Conservation (phyloP, 2,329 filamentous ascomycete genomes). For the Pyricularia sp. region DNA sequence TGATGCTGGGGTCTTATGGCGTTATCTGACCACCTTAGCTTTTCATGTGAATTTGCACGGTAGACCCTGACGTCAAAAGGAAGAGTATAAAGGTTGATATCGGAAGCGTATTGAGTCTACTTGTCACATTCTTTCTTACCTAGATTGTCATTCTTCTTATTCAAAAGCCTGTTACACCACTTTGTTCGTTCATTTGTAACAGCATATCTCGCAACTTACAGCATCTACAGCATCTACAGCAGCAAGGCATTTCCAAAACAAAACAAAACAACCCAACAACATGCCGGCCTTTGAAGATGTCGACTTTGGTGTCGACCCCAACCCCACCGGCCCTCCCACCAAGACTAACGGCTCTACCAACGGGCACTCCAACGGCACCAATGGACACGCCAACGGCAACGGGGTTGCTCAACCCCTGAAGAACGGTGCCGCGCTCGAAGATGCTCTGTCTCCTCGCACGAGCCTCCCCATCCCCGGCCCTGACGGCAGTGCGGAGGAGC, state of each 20-base stretch:
- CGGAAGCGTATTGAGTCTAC: not conserved
- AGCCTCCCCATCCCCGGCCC: conserved; percentile 28
- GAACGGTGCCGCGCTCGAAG: not conserved
- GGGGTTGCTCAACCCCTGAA: not conserved
- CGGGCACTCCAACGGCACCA: not conserved
- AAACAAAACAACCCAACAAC: not conserved
- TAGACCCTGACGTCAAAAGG: not conserved
- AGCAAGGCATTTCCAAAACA: not conserved
- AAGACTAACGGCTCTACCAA: not conserved
- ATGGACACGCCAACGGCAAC: not conserved
- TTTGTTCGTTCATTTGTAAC: not conserved
- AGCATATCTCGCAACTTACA: not conserved
- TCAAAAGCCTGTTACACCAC: not conserved
- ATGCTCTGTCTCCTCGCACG: not conserved
- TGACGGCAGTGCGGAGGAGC: conserved; percentile 4
- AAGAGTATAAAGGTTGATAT: not conserved
- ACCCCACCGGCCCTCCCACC: not conserved
- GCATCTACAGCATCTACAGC: not conserved
- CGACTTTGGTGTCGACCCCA: not conserved
- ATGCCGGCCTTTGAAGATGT: not conserved
- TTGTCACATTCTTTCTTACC: not conserved
- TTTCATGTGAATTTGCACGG: not conserved
- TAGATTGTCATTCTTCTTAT: not conserved
- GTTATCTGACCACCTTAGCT: not conserved
- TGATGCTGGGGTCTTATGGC: not conserved